Evolutionary conservation across 2,329 filamentous ascomycete species (phyloP).

Genomic region (Epichloe typhina): DNA sequence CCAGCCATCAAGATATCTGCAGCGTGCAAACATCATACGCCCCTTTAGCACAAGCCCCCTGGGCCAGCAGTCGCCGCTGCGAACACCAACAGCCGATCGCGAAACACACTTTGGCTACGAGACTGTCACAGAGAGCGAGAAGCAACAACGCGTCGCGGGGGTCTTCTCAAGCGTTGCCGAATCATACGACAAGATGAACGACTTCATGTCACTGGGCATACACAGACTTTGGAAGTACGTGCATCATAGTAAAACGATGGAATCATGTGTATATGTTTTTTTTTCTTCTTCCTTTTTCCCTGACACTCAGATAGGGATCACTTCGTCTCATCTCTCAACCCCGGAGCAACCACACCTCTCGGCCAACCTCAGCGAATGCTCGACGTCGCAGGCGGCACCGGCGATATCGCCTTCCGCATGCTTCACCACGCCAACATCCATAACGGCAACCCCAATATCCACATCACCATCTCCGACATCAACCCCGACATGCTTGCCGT

Average conservation of each 20-base stretch:
- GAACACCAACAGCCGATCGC: slow-evolving; percentile 27
- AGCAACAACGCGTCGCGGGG: slow-evolving; percentile 56
- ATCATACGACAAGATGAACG: slow-evolving; percentile 97
- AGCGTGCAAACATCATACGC: slow-evolving; percentile 10
- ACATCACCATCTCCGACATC: slow-evolving; percentile 89
- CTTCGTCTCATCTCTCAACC: slow-evolving; percentile 85
- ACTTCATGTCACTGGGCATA: slow-evolving; percentile 95
- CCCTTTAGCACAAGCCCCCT: slow-evolving; percentile 17
- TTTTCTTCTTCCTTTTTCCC: neutral
- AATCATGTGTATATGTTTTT: neutral
- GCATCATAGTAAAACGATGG: neutral
- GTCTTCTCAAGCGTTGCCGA: slow-evolving; percentile 94
- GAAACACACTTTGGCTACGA: slow-evolving; percentile 88
- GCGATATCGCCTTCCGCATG: slow-evolving; percentile 95
- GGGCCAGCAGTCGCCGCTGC: slow-evolving; percentile 10
- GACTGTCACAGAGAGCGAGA: slow-evolving; percentile 69
- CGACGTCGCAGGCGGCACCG: slow-evolving; percentile 92
- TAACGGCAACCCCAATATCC: slow-evolving; percentile 57
- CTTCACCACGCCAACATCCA: slow-evolving; percentile 81
- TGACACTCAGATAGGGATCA: slow-evolving; percentile 47
- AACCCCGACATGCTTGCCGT: slow-evolving; percentile 90
- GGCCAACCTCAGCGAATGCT: slow-evolving; percentile 57
- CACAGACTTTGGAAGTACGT: slow-evolving; percentile 82
- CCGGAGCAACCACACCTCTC: slow-evolving; percentile 44
- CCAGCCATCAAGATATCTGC: slow-evolving; percentile 8